phyloP scores from a whole-genome alignment of 345 rosid genomes.

The Ailanthus altissimus region DNA sequence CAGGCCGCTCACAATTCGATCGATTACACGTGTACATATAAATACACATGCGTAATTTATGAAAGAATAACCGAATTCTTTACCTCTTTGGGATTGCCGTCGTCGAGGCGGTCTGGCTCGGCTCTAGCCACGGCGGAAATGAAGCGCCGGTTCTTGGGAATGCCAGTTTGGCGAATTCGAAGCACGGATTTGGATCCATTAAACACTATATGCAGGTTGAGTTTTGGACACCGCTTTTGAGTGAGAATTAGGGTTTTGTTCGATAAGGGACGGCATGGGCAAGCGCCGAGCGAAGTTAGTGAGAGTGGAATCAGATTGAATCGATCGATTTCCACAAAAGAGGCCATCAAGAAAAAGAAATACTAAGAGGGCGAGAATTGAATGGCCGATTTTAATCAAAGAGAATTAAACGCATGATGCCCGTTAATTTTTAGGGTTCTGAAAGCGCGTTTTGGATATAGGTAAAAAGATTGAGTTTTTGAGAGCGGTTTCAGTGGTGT shows the following conservation, averaged over 20 bases:
- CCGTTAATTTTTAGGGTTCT: background rate
- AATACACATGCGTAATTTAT: background rate
- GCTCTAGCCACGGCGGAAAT: constrained; percentile 49
- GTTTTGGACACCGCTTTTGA: constrained; percentile 25
- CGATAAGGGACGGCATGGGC: constrained; percentile 44
- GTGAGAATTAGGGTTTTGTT: constrained; percentile 38
- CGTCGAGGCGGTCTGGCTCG: constrained; percentile 50
- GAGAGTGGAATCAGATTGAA: constrained; percentile 43
- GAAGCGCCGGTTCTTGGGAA: constrained; percentile 39
- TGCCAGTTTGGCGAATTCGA: constrained; percentile 25
- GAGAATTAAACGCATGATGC: background rate
- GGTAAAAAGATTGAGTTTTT: background rate
- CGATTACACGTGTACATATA: background rate
- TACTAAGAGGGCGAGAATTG: too few species aligned
- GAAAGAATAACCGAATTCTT: background rate
- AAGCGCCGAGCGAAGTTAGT: constrained; percentile 37
- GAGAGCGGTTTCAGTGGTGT: background rate
- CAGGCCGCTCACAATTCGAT: background rate
- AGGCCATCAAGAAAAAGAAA: constrained; percentile 41
- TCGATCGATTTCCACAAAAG: constrained; percentile 38
- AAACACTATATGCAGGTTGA: constrained; percentile 31
- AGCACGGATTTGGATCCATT: constrained; percentile 31
- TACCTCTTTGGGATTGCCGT: constrained; percentile 46
- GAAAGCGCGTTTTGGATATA: background rate
- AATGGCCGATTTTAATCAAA: background rate